Conservation (phyloP, 73 alveolate species). For the Effrenium voratum region DNA sequence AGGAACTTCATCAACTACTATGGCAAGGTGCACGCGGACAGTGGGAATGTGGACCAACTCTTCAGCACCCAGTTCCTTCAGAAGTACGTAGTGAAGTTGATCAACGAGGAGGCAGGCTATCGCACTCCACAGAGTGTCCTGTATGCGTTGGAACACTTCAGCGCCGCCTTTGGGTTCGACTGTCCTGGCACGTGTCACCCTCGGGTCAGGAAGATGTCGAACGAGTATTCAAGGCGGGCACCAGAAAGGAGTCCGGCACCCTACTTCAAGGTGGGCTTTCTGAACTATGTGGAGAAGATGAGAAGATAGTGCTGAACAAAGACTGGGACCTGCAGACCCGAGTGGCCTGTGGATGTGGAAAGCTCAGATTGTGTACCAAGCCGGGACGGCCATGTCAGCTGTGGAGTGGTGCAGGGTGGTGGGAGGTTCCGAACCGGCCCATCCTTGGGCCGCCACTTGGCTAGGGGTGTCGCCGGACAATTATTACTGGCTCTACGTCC, state of each 20-base stretch:
- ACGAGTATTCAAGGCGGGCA: not conserved
- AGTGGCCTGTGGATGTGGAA: not conserved
- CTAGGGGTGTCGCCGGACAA: not conserved
- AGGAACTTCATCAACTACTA: not conserved
- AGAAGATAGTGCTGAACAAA: not conserved
- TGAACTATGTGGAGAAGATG: not conserved
- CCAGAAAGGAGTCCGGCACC: constrained; percentile 1
- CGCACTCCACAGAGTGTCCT: not conserved
- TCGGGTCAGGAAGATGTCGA: not conserved
- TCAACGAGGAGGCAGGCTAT: not conserved
- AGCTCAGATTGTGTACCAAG: constrained; percentile 3
- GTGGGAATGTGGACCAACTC: not conserved
- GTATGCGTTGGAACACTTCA: not conserved
- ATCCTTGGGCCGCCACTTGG: not conserved
- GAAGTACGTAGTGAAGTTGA: not conserved
- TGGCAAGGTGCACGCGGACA: not conserved
- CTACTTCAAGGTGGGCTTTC: not conserved
- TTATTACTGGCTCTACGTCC: not conserved
- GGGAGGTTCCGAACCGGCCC: not conserved
- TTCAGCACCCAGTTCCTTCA: not conserved
- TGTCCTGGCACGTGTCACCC: not conserved
- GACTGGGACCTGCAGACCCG: too few relatives aligned
- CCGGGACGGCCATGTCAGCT: not conserved
- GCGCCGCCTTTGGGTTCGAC: not conserved
- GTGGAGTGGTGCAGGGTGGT: constrained; percentile 30